Percentiles rank a stretch among this genome's conserved stretches.
Evolutionary conservation across 352 stramenopile genomes (phyloP).

Genomic region (Pythium sp.): DNA sequence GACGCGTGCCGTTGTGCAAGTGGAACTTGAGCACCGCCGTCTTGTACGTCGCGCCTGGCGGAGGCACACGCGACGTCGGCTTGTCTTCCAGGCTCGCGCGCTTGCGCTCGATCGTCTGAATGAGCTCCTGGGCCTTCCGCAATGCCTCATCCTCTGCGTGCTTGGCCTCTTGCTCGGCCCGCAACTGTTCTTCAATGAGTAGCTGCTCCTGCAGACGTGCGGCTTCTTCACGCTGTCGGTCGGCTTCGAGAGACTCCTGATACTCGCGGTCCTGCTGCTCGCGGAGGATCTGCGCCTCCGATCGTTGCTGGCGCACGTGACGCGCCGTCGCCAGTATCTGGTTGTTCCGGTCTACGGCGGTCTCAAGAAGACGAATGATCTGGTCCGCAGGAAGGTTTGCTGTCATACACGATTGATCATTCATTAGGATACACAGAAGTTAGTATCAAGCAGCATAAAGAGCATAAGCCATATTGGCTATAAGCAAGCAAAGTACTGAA

Average conservation of each 20-base stretch:
- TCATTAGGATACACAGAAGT: neutral
- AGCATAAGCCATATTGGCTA: too few relatives aligned
- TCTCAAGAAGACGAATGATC: constrained; percentile 61
- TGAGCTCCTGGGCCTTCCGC: constrained; percentile 27
- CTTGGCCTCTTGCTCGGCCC: constrained; percentile 12
- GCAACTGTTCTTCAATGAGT: constrained; percentile 29
- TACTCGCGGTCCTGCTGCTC: constrained; percentile 94
- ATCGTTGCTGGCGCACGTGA: constrained; percentile 68
- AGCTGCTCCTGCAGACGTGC: constrained; percentile 42
- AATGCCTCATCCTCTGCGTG: constrained; percentile 28
- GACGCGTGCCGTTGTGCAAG: constrained; percentile 68
- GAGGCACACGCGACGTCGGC: constrained; percentile 47
- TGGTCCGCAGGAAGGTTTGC: constrained; percentile 56
- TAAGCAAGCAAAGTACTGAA: neutral
- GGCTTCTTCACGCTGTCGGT: constrained; percentile 79
- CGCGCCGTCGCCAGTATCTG: constrained; percentile 68
- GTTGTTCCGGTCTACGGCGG: constrained; percentile 67
- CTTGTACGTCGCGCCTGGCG: constrained; percentile 54
- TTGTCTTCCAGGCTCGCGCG: constrained; percentile 37
- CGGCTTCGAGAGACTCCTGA: constrained; percentile 87
- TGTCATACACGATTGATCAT: constrained; percentile 17
- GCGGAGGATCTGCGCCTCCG: constrained; percentile 85
- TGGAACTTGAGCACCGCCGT: constrained; percentile 80
- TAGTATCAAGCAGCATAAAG: neutral
- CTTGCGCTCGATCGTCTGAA: constrained; percentile 58